Evolutionary conservation across 1,284 basidiomycete species (phyloP), one percentile per base, ranked within the genome.

Genomic region (Papiliotrema flavescens): DNA sequence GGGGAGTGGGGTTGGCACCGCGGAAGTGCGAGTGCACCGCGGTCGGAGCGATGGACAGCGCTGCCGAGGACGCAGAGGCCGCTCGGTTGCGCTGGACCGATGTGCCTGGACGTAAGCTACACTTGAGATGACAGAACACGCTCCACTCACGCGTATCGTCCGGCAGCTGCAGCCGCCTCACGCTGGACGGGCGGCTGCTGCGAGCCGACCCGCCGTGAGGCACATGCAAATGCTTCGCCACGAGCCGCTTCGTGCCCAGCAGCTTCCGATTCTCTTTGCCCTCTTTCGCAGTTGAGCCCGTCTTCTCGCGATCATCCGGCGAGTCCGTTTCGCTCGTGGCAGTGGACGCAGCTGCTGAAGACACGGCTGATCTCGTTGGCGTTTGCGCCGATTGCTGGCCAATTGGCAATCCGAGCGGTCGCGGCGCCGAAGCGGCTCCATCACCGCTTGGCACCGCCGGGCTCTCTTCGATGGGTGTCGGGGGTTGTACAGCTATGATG

Each of bases 1-100:
- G 59, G 28, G 46, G 47, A 32, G 24, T 40, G 22, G 35, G 49
- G 2, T 54, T 55, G 49, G 47, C 44, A 4, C 63, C 61, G 22
- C 56, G 66, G 53, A 84, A 81, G 47, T 89, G 84, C 0, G 89
- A 87, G 67, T 90, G 89, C 50, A 91, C 90, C 0, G 89, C 92
- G 0, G 90, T 92, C 0, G 90, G 90, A 1, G 76, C 75, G 26
- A 76, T 65, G 2, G 70, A 70, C 1, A 64, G 51, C 15, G 66
- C 63, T 23, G 59, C 52, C 15, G 64, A 57, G 1, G 63, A 65
- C 2, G 56, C 39, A 2, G 70, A 70, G 9, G 52, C 59, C 1
- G 60, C 49, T 20, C 68, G 67, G 26, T 57, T 42, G 11, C 63
- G 53, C 19, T 55, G 26, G 8, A 22, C 11, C 53, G 48, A 17